phyloP scores from a whole-genome alignment of 2,329 filamentous ascomycete genomes.

The Fusarium sp. region DNA sequence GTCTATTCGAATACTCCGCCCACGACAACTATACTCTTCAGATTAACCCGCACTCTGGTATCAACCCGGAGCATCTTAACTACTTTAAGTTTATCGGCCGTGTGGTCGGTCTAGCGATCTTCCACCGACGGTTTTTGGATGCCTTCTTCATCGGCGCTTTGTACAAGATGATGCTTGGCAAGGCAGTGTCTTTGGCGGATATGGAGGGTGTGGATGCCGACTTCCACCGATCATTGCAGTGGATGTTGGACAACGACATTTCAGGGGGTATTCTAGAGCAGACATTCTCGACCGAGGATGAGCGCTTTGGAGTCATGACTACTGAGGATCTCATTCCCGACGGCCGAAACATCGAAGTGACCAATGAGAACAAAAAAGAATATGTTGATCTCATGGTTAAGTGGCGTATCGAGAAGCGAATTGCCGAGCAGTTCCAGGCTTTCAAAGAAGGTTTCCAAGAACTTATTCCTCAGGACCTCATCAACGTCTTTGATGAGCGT shows the following conservation, averaged over 20 bases:
- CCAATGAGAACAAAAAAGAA: conserved; percentile 98
- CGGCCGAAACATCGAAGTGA: conserved; percentile 93
- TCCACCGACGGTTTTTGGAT: conserved; percentile 96
- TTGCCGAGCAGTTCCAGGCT: conserved; percentile 97
- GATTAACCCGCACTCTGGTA: conserved; percentile 99
- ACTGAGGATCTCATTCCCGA: conserved; percentile 93
- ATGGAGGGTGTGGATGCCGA: conserved; percentile 99
- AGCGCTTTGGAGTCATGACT: conserved; percentile 93
- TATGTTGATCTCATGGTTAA: conserved; percentile 99
- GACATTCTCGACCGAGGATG: conserved; percentile 96
- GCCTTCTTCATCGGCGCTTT: conserved; percentile 99
- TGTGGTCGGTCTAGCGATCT: conserved; percentile 95
- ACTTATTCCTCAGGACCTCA: conserved; percentile 92
- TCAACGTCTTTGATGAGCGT: conserved; percentile 98
- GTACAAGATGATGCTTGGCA: conserved; percentile 99
- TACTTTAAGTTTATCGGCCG: conserved; percentile 99
- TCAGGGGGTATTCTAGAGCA: conserved; percentile 90
- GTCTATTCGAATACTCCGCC: conserved; percentile 98
- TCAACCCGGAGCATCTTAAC: conserved; percentile 98
- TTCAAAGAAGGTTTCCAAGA: conserved; percentile 98
- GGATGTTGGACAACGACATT: conserved; percentile 98
- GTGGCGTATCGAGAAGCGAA: conserved; percentile 99
- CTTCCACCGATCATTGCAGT: conserved; percentile 94
- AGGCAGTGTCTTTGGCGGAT: conserved; percentile 89
- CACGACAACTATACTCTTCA: conserved; percentile 99